These are phyloP conservation scores for Pneumocystis jirovecii DNA, from an alignment of 1,139 yeast genomes.

Conservation along the genomic window DNA sequence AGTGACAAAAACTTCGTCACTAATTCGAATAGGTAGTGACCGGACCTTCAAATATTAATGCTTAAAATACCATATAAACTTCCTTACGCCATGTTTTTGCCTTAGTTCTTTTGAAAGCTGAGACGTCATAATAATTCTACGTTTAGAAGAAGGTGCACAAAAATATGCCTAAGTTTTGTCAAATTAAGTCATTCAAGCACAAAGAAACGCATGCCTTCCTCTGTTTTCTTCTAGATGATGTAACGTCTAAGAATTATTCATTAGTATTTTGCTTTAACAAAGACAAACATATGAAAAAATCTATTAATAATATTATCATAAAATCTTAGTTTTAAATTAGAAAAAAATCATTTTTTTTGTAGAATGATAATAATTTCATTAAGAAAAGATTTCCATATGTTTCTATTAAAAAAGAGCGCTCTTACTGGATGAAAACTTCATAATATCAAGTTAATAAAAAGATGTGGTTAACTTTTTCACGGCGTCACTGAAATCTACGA, in stretches of 20 bases:
- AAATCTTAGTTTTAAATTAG: not conserved
- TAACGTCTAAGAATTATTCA: not conserved
- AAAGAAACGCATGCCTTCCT: not conserved
- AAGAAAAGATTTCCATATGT: not conserved
- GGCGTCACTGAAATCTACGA: too few species aligned
- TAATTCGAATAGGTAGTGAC: slow-evolving; percentile 95
- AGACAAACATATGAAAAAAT: not conserved
- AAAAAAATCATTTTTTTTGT: not conserved
- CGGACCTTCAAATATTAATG: slow-evolving; percentile 28
- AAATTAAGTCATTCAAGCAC: not conserved
- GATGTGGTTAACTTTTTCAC: not conserved
- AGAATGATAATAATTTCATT: not conserved
- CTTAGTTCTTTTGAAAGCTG: slow-evolving; percentile 98
- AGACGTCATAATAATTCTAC: slow-evolving; percentile 94
- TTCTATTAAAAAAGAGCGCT: not conserved
- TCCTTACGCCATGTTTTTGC: slow-evolving; percentile 63
- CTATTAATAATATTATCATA: not conserved
- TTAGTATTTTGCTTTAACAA: not conserved
- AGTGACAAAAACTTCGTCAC: slow-evolving; percentile 87
- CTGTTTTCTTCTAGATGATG: not conserved
- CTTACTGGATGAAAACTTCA: not conserved
- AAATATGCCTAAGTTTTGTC: slow-evolving; percentile 63
- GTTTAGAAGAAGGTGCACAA: slow-evolving; percentile 91
- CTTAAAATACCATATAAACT: not conserved
- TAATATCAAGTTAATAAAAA: not conserved